These are phyloP conservation scores for Besnoitia besnoiti DNA, from an alignment of 169 alveolate species.

Conservation along the genomic window DNA sequence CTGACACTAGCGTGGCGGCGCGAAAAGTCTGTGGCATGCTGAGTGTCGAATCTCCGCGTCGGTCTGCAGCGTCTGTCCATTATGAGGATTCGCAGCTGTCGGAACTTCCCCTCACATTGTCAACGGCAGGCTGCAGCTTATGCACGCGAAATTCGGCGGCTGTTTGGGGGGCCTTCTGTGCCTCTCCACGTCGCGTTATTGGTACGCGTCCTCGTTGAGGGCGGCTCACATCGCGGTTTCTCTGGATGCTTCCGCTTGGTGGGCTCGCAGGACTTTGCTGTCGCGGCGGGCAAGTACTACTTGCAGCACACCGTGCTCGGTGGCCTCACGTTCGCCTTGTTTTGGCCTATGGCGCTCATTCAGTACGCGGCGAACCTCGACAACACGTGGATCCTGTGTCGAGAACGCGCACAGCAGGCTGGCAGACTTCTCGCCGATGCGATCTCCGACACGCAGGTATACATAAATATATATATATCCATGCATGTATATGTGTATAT, in stretches of 20 bases:
- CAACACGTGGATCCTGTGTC: constrained; percentile 86
- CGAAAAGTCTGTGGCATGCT: too few species aligned
- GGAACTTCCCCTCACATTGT: too few species aligned
- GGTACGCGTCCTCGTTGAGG: too few species aligned
- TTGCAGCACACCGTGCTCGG: constrained; percentile 77
- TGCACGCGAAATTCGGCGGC: too few species aligned
- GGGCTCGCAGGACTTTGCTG: constrained; percentile 77
- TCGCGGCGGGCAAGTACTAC: constrained; percentile 80
- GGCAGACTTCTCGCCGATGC: constrained; percentile 90
- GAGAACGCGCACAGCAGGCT: constrained; percentile 89
- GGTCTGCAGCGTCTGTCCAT: too few species aligned
- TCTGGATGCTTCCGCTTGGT: neutral
- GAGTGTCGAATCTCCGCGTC: too few species aligned
- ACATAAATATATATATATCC: neutral
- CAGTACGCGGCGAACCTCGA: constrained; percentile 89
- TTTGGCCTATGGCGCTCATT: constrained; percentile 88
- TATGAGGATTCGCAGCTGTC: too few species aligned
- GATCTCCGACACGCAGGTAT: constrained; percentile 76
- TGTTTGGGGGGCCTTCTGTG: too few species aligned
- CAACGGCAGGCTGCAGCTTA: too few species aligned
- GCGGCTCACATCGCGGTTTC: too few species aligned
- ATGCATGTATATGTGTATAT: neutral
- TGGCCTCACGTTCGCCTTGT: constrained; percentile 74
- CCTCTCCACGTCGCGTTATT: too few species aligned
- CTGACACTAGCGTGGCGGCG: too few species aligned